A percentile compares a stretch with the other conserved stretches of the same genome.
Evolutionary conservation across 1,139 yeast species (phyloP).

Genomic region (Taphrina flavorubra): DNA sequence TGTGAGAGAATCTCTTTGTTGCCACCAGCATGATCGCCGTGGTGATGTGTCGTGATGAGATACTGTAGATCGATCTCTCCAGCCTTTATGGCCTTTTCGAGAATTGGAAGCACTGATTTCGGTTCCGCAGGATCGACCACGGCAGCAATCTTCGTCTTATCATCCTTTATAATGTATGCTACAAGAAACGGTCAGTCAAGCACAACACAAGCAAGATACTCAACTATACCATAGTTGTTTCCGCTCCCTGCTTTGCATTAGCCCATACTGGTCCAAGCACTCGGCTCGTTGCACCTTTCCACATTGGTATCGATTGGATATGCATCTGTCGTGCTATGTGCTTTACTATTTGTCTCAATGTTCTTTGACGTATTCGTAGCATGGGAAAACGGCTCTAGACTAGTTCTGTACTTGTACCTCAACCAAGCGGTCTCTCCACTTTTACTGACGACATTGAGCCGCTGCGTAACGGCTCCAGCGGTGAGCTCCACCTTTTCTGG

Average conservation of each 20-base stretch:
- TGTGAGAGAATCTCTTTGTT: slow-evolving; percentile 57
- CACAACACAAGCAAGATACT: neutral
- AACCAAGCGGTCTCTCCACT: neutral
- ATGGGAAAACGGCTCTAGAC: neutral
- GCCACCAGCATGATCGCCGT: slow-evolving; percentile 90
- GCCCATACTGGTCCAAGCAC: neutral
- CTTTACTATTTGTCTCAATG: neutral
- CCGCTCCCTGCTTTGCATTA: slow-evolving; percentile 62
- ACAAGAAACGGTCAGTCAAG: neutral
- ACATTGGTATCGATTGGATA: slow-evolving; percentile 38
- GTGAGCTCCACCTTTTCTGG: slow-evolving; percentile 1
- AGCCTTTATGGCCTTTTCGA: slow-evolving; percentile 52
- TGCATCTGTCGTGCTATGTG: slow-evolving; percentile 24
- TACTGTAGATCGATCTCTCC: slow-evolving; percentile 62
- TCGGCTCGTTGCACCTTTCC: slow-evolving; percentile 9
- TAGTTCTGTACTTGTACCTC: neutral
- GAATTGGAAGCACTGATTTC: slow-evolving; percentile 59
- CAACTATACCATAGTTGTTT: slow-evolving; percentile 66
- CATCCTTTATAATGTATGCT: slow-evolving; percentile 74
- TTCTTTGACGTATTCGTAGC: neutral
- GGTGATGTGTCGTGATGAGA: slow-evolving; percentile 94
- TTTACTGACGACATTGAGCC: slow-evolving; percentile 14
- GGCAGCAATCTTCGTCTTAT: slow-evolving; percentile 68
- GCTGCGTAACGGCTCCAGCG: neutral
- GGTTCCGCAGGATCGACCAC: slow-evolving; percentile 93